Evolutionary conservation across 768 basidiomycete genomes (phyloP), one percentile per base, ranked within the genome.

Genomic region (Rubroboletus pulcherrimus): DNA sequence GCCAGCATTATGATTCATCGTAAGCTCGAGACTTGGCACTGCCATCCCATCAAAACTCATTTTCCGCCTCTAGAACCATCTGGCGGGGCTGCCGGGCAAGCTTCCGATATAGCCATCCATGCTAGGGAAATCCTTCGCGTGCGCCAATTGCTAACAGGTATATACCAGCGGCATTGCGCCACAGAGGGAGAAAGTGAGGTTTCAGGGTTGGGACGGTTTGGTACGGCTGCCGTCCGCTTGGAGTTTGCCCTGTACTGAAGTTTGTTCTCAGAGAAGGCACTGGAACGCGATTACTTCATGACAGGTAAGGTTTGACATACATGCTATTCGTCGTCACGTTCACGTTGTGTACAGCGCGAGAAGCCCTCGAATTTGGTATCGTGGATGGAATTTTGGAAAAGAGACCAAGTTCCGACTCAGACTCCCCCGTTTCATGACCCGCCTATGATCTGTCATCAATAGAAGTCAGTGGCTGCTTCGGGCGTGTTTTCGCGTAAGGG

Each of bases 1-100:
- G 88, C 93, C 19, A 92, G 89, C 68, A 93, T 98, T 66, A 98
- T 98, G 96, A 98, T 98, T 53, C 96, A 98, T 71, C 96, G 95
- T 96, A 69, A 66, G 84, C 70, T 35, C 31, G 49, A 34, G 21
- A 14, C 10, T 10, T 35, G 34, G 53, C 49, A 38, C 35, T 34
- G 26, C 29, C 26, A 29, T 58, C 21, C 31, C 49, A 55, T 31
- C 42, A 47, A 54, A 46, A 44, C 55, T 61, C 14, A 64, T 40
- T 51, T 21, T 33, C 43, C 55, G 40, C 44, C 48, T 49, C 44
- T 75, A 97, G 95, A 98, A 73, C 96, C 96, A 0, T 96, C 93
- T 35, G 96, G 96, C 52, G 96, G 95, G 38, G 94, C 94, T 43
- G 89, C 90, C 31, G 96, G 96, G 5, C 94, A 96, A 70, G 96